Evolutionary conservation across 306 rosid species (phyloP).

Genomic region (Trifolium fragiferum): DNA sequence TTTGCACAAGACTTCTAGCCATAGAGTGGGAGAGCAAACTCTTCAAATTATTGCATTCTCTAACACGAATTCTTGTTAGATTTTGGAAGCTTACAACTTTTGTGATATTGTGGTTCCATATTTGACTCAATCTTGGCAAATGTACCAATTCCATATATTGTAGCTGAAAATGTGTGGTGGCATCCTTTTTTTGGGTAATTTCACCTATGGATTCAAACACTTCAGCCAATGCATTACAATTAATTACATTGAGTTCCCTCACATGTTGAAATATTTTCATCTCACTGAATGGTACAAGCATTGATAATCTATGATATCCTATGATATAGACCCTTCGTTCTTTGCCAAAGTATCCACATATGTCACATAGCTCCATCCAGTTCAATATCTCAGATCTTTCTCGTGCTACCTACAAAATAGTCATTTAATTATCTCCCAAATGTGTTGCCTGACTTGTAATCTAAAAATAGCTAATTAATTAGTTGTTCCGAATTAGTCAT

Average conservation of each 20-base stretch:
- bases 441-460: too few relatives aligned
- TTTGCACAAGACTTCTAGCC: constrained; percentile 25
- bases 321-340: background rate
- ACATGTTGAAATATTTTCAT: background rate
- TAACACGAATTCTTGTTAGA: background rate
- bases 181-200: too few relatives aligned
- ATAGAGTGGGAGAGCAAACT: constrained; percentile 14
- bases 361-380: background rate
- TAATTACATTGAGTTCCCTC: background rate
- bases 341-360: background rate
- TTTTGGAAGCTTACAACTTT: background rate
- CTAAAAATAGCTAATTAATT: too few relatives aligned
- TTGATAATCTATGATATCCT: background rate
- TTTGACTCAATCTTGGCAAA: background rate
- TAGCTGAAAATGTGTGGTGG: background rate
- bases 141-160: background rate
- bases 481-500: too few relatives aligned
- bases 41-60: background rate
- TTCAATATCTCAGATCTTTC: too few relatives aligned
- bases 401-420: too few relatives aligned
- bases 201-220: background rate
- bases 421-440: too few relatives aligned
- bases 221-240: background rate
- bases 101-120: background rate
- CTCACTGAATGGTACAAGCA: background rate